Evolutionary conservation across 108 stramenopile species (phyloP), one percentile per base, ranked within the genome.

Genomic region (Nitzschia inconspicua): DNA sequence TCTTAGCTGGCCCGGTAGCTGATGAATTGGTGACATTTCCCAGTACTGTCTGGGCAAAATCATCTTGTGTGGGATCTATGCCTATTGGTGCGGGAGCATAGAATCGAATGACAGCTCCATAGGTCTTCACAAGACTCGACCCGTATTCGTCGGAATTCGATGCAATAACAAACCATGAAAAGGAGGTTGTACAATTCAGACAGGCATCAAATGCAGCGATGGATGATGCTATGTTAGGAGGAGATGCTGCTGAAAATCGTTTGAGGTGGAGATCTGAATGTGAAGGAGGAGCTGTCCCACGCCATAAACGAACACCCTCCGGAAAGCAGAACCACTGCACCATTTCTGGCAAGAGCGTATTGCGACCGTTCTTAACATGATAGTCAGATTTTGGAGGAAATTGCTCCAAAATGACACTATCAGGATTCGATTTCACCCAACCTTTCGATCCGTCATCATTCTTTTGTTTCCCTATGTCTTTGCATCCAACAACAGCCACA

Each of bases 311-410:
- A 36, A 71, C 62, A 14, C 91, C 88, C 57, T 93, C 91, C 9
- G 91, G 91, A 68, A 88, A 93, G 52, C 83, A 86, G 54, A 89
- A 93, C 88, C 88, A 93, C 60, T 93, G 86, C 0, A 83, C 57
- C 66, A 86, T 85, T 31, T 89, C 80, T 22, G 81, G 78, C 14
- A 93, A 46, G 1, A 66, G 60, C 8, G 73, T 75, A 47, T 74
- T 83, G 19, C 79, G 44, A 23, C 85, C 85, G 27, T 73, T 68
- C 7, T 78, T 69, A 0, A 52, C 20, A 54, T 93, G 86, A 77
- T 80, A 93, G 7, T 84, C 86, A 47, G 86, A 76, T 49, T 65
- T 62, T 3, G 84, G 80, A 20, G 91, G 91, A 54, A 86, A 93
- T 39, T 83, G 82, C 47, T 93, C 91, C 47, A 93, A 44, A 14